Evolutionary conservation across 208 protist species (phyloP).

Genomic region (Trichomonas tenax): DNA sequence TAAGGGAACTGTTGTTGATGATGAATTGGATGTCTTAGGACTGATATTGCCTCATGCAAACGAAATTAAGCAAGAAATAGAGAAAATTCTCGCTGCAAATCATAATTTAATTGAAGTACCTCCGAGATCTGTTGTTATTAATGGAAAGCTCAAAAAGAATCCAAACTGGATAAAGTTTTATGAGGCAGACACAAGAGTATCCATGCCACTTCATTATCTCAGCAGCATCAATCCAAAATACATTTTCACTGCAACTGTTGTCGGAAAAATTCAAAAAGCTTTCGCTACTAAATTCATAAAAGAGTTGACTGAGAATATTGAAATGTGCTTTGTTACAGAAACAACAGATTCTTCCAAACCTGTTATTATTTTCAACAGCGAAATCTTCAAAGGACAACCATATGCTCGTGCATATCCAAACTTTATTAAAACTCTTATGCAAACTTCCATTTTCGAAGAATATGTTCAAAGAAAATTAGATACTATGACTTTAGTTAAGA

Average conservation of each 20-base stretch:
- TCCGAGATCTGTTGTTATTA: background rate
- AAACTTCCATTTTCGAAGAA: background rate
- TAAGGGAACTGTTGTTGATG: background rate
- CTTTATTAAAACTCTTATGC: background rate
- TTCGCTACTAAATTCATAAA: background rate
- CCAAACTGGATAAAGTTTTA: background rate
- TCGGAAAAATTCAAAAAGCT: background rate
- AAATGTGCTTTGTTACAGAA: background rate
- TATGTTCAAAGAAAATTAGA: background rate
- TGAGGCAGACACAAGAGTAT: too few species aligned
- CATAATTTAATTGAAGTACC: background rate
- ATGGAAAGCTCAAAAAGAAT: background rate
- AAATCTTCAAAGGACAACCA: background rate
- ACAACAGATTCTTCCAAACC: background rate
- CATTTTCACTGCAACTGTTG: background rate
- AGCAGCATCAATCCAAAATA: background rate
- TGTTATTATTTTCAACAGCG: background rate
- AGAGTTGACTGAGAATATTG: background rate
- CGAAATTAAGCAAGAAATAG: background rate
- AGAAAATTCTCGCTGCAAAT: background rate
- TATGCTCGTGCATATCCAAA: background rate
- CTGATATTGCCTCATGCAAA: background rate
- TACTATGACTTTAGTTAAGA: background rate
- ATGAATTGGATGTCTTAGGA: background rate
- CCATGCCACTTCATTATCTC: background rate